Base-by-base conservation (phyloP, 176 grass and related monocot genomes). In the Leersia perrieri region DNA sequence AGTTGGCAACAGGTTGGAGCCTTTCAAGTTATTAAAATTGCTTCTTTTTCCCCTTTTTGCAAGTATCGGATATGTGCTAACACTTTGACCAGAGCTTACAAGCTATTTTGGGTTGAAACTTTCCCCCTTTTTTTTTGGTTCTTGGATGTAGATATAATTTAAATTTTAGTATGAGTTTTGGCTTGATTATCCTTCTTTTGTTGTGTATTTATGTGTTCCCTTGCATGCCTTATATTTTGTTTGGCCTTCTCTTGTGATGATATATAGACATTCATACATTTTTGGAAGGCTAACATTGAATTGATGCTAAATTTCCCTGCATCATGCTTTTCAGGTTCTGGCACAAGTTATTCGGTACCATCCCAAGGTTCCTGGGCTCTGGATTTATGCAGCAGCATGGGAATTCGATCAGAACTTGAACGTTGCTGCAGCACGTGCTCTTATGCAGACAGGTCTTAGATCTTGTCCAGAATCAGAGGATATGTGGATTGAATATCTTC, bases 371-470 rank as follows among this genome's bases (percentile, higher is more conserved):
- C 93, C 96, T 28, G 96, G 96, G 14, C 96, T 99, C 85, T 99
- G 96, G 96, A 95, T 98, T 23, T 98, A 98, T 73, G 92, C 95
- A 1, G 92, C 95, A 60, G 88, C 95, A 33, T 98, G 92, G 92
- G 95, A 98, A 86, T 98, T 98, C n/a, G 92, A 98, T 41, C 90
- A 93, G 67, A 98, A 98, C 87, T 82, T 98, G 36, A 98, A 98
- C 76, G 95, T 93, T 11, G 78, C 84, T 11, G 92, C 95, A 30
- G 95, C 92, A 78, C 90, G 95, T 83, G 90, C 92, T 40, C 83
- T 98, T 12, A 98, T 98, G 95, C 95, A 95, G 57, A 94, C 84
- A 28, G 92, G 92, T 77, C 90, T 98, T 57, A 93, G 95, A 81
- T 83, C 88, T 53, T 95, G 92, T 85, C 86, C 88, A 8, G 84